phyloP scores from a whole-genome alignment of 1,139 yeast species.

The Saccharomycopsis hybrid region DNA sequence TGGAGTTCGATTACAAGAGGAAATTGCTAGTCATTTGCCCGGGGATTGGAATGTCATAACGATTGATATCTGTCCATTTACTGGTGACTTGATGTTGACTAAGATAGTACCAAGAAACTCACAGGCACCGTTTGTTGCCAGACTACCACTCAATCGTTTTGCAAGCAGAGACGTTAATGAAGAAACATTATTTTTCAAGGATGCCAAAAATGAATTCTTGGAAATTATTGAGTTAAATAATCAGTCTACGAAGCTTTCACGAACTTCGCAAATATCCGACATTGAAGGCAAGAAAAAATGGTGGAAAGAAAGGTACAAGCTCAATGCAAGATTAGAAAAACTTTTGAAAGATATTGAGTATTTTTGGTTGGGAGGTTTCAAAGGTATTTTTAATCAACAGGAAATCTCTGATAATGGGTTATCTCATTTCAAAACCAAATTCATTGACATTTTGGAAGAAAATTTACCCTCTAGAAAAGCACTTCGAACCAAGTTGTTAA shows the following conservation, averaged over 20 bases:
- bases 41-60: constrained; percentile 53
- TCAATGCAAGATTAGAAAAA: constrained; percentile 51
- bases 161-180: constrained; percentile 41
- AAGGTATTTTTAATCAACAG: constrained; percentile 46
- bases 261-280: constrained; percentile 23
- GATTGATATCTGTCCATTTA: constrained; percentile 52
- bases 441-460: constrained; percentile 31
- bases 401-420: no score
- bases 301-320: constrained; percentile 67
- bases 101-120: constrained; percentile 17
- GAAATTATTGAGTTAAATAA: constrained; percentile 56
- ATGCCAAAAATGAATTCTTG: constrained; percentile 40
- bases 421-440: constrained; percentile 33
- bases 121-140: constrained; percentile 45
- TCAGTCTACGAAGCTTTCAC: constrained; percentile 39
- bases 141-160: constrained; percentile 56
- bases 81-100: constrained; percentile 49
- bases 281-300: constrained; percentile 58
- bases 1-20: neutral
- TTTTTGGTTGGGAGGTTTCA: constrained; percentile 79
- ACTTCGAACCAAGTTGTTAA: constrained; percentile 2
- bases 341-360: constrained; percentile 56
- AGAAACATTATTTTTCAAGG: constrained; percentile 37
- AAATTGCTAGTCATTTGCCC: constrained; percentile 25
- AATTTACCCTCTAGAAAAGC: constrained; percentile 30